Conservation (phyloP, 768 basidiomycete species). For the Pleurotus sapidus region DNA sequence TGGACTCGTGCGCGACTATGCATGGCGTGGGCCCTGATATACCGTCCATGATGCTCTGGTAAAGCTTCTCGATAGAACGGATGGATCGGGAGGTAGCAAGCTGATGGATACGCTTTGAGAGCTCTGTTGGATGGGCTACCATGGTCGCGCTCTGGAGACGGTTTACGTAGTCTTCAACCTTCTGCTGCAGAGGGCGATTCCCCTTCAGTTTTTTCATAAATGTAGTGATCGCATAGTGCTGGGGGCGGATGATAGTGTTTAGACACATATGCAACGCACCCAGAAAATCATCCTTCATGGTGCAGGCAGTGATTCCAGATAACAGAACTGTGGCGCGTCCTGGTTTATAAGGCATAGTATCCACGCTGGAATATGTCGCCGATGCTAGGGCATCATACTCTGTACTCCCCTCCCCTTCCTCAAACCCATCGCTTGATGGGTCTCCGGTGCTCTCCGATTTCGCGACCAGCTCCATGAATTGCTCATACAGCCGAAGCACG, state of each 20-base stretch:
- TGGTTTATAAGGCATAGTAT: conserved; percentile 15
- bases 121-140: conserved; percentile 44
- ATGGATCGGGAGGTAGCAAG: conserved; percentile 34
- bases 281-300: conserved; percentile 55
- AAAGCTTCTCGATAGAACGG: conserved; percentile 41
- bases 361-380: conserved; percentile 16
- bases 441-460: conserved; percentile 17
- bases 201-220: conserved; percentile 37
- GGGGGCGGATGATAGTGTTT: conserved; percentile 32
- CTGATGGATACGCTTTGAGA: conserved; percentile 49
- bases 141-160: conserved; percentile 51
- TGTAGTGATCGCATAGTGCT: conserved; percentile 26
- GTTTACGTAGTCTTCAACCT: conserved; percentile 41
- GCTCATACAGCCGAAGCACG: conserved; percentile 43
- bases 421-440: conserved; percentile 3
- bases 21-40: conserved; percentile 51
- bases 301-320: conserved; percentile 57
- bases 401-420: conserved; percentile 9
- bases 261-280: conserved; percentile 47
- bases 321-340: conserved; percentile 43
- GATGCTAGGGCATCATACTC: conserved; percentile 22
- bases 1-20: conserved; percentile 42
- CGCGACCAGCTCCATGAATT: conserved; percentile 26
- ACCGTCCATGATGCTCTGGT: conserved; percentile 47
- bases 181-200: conserved; percentile 32